Evolutionary conservation across 805 yeast species (phyloP).

Genomic region (Geotrichum ghanense): DNA sequence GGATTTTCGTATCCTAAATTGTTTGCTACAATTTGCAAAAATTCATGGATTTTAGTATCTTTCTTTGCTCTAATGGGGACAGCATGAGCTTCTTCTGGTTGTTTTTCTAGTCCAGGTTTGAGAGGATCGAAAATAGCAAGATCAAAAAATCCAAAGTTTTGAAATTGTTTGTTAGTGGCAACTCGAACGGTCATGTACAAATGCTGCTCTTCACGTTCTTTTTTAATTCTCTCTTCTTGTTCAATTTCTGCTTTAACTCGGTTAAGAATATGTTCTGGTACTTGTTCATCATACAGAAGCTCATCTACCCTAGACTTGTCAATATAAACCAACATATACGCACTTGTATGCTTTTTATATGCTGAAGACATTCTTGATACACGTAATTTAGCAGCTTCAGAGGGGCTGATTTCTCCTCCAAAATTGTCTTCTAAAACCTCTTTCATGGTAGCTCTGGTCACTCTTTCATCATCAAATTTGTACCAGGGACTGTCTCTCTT

Average conservation of each 20-base stretch:
- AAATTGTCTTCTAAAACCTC: slow-evolving; percentile 90
- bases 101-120: slow-evolving; percentile 7
- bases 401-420: slow-evolving; percentile 54
- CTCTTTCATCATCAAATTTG: slow-evolving; percentile 91
- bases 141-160: slow-evolving; percentile 62
- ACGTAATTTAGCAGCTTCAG: slow-evolving; percentile 1
- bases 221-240: slow-evolving; percentile 40
- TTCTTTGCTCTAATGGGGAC: slow-evolving; percentile 41
- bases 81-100: slow-evolving; percentile 37
- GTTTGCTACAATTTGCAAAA: slow-evolving; percentile 40
- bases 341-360: slow-evolving; percentile 78
- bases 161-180: slow-evolving; percentile 42
- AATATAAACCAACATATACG: slow-evolving; percentile 92
- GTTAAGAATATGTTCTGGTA: slow-evolving; percentile 58
- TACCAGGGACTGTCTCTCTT: slow-evolving; percentile 61
- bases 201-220: slow-evolving; percentile 64
- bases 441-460: slow-evolving; percentile 69
- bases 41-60: slow-evolving; percentile 38
- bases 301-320: slow-evolving; percentile 47
- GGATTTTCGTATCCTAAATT: slow-evolving; percentile 23
- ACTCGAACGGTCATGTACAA: slow-evolving; percentile 47
- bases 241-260: slow-evolving; percentile 54
- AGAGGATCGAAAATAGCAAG: slow-evolving; percentile 48
- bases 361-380: slow-evolving; percentile 36
- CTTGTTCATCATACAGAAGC: slow-evolving; percentile 44